Evolutionary conservation across 192 early-diverging fungal genomes (phyloP).

Genomic region (Coemansia sp.): DNA sequence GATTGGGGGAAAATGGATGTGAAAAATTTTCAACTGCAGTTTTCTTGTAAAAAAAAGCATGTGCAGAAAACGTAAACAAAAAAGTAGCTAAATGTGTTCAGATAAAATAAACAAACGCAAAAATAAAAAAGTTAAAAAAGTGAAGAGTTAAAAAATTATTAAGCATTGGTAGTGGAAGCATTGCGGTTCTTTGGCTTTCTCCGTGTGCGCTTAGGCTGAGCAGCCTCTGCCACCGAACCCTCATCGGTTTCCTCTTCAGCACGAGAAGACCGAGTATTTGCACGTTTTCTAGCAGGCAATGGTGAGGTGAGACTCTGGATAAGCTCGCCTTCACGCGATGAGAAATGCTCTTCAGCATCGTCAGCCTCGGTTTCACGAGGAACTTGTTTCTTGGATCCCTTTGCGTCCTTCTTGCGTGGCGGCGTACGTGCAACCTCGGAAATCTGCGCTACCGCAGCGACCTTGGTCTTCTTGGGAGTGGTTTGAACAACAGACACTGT

Average conservation of each 20-base stretch:
- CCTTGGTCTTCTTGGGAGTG: constrained; percentile 2
- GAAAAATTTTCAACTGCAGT: not conserved
- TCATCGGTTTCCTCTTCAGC: constrained; percentile 37
- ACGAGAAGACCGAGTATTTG: constrained; percentile 24
- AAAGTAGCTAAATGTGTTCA: not conserved
- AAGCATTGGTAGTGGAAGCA: too few relatives aligned
- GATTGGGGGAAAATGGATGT: too few relatives aligned
- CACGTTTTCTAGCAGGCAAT: constrained; percentile 28
- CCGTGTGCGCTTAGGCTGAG: constrained; percentile 34
- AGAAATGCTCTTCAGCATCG: constrained; percentile 26
- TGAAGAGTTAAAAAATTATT: not conserved
- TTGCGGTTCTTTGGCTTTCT: constrained; percentile 41
- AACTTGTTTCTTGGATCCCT: constrained; percentile 7
- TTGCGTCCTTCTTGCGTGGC: constrained; percentile 16
- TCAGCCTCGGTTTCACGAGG: too few relatives aligned
- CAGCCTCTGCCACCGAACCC: constrained; percentile 19
- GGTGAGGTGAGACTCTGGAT: constrained; percentile 48
- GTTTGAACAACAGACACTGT: not conserved
- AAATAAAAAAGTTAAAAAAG: constrained; percentile 1
- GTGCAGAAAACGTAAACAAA: not conserved
- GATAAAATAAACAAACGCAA: not conserved
- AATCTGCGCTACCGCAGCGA: not conserved
- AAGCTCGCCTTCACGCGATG: constrained; percentile 37
- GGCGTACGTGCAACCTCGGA: constrained; percentile 1
- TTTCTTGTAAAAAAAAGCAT: not conserved